phyloP scores from a whole-genome alignment of 2,329 filamentous ascomycete genomes.

The Cladobotryum mycophilum region DNA sequence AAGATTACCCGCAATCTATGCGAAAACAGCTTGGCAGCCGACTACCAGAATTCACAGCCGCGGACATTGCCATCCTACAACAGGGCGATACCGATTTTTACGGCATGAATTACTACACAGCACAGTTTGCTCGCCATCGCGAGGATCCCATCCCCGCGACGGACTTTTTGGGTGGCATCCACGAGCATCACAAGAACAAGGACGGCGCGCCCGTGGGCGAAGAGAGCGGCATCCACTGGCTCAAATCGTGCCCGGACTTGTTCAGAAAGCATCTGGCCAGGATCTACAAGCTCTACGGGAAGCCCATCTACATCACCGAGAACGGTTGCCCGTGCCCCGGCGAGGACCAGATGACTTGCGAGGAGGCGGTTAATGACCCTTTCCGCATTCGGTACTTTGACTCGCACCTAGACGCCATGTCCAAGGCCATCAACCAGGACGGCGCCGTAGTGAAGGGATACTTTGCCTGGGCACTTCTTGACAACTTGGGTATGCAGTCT shows the following conservation, averaged over 20 bases:
- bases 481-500: conserved; percentile 29
- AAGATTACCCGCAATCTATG: conserved; percentile 32
- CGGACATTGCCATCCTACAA: conserved; percentile 21
- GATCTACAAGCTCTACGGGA: conserved; percentile 19
- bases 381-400: conserved; percentile 33
- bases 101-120: conserved; percentile 37
- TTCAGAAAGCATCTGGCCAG: conserved; percentile 26
- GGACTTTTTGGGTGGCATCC: conserved; percentile 29
- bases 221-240: conserved; percentile 28
- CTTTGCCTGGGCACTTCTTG: conserved; percentile 30
- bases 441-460: conserved; percentile 27
- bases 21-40: conserved; percentile 26
- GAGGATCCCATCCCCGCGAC: conserved; percentile 18
- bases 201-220: conserved; percentile 23
- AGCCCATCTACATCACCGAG: conserved; percentile 25
- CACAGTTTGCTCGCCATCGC: conserved; percentile 27
- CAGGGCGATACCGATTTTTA: conserved; percentile 28
- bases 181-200: conserved; percentile 26
- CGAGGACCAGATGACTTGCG: conserved; percentile 26
- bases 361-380: conserved; percentile 26
- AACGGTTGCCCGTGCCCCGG: conserved; percentile 32
- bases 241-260: conserved; percentile 23
- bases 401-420: conserved; percentile 33
- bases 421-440: conserved; percentile 22
- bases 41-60: conserved; percentile 23